phyloP scores from a whole-genome alignment of 164 flowering plant genomes.

The Akebia trifoliata region DNA sequence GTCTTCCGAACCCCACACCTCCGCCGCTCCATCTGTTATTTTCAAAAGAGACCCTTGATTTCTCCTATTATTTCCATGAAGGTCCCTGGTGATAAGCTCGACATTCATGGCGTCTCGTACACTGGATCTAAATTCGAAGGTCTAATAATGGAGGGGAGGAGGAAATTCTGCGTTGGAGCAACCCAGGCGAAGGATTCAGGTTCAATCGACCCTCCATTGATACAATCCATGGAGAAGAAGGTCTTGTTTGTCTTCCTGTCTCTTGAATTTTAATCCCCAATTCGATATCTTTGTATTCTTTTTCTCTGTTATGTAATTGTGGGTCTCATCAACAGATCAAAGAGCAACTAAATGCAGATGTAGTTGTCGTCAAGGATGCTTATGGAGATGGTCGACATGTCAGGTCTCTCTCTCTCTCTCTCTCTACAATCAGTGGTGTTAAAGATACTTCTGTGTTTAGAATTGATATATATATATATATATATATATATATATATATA shows the following conservation, averaged over 20 bases:
- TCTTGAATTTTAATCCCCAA: background rate
- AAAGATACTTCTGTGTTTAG: too few relatives aligned
- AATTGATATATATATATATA: too few relatives aligned
- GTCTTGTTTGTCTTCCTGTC: constrained; percentile 21
- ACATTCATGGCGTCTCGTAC: background rate
- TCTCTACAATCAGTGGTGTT: background rate
- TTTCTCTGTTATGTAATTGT: background rate
- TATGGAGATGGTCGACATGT: constrained; percentile 97
- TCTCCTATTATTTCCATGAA: background rate
- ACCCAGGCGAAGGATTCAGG: constrained; percentile 54
- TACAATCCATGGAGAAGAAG: constrained; percentile 73
- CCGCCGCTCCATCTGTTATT: background rate
- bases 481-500: too few relatives aligned
- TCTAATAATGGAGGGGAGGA: background rate
- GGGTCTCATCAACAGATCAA: constrained; percentile 45
- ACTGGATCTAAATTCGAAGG: background rate
- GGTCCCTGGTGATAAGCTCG: background rate
- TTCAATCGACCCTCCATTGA: constrained; percentile 57
- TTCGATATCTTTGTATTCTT: background rate
- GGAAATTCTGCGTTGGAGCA: constrained; percentile 37
- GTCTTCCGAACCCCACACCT: constrained; percentile 10
- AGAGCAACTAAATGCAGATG: constrained; percentile 74
- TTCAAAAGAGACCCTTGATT: constrained; percentile 5
- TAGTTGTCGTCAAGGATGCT: constrained; percentile 71
- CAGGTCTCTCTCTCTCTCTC: constrained; percentile 29